Base-by-base conservation (phyloP, 1,284 basidiomycete genomes). In the Mixia osmundae region DNA sequence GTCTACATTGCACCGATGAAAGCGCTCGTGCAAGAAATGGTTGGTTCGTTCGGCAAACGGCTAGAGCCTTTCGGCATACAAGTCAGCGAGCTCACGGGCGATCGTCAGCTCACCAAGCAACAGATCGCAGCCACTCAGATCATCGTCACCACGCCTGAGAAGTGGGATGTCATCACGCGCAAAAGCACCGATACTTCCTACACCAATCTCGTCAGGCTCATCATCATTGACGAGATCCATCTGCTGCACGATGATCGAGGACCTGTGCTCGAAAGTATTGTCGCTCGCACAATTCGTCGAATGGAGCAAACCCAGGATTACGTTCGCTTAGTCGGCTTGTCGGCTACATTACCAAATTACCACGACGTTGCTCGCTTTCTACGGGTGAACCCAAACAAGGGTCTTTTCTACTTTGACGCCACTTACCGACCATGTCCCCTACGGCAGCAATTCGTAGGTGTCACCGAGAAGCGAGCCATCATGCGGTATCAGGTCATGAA, bases 1-100 rank as follows among this genome's bases (percentile, higher is more conserved):
- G 75, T 99, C 47, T 97, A 97, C 55, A 72, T 99, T 34, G 89
- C 91, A 0, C 91, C 91, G 1, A 99, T 97, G 91, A 99, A 94
- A 56, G 87, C 85, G 2, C 68, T 95, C 38, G 85, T 95, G 0
- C 85, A 91, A 55, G 85, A 95, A 57, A 87, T 89, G 73, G 85
- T 94, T 41, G 76, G 79, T 46, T 89, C 85, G 51, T 95, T 95
- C 52, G 65, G 66, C 36, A 63, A 69, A n/a, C 76, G 91, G 4
- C 70, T 97, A 26, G 65, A 67, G 8, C 64, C 67, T 1, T 89
- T 73, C 51, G 80, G 76, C 33, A 68, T 97, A 58, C 76, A 71
- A 46, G 78, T 97, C 38, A 82, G 80, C 27, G 89, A 99, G 56
- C 66, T 99, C 37, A 99, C 91, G 0, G 91, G 91, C 29, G 91